These are phyloP conservation scores for Alternaria brassicicola DNA, from an alignment of 2,329 filamentous ascomycete genomes.

Conservation along the genomic window DNA sequence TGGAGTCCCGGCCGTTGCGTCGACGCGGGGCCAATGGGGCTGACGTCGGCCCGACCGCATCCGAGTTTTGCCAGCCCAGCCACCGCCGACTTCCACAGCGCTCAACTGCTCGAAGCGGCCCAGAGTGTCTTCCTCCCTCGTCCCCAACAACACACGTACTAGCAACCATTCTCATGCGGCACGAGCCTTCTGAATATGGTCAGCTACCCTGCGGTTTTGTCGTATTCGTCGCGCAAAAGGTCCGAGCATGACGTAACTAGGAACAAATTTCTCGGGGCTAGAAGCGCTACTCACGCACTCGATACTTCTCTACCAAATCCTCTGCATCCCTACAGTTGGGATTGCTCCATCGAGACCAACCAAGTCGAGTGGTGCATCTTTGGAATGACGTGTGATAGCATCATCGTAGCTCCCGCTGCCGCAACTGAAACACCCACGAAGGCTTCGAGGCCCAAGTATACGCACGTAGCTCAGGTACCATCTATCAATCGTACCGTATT, in stretches of 20 bases:
- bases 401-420: not conserved
- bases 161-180: not conserved
- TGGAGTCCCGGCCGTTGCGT: not conserved
- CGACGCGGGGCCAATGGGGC: not conserved
- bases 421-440: not conserved
- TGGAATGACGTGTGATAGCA: slow-evolving; percentile 5
- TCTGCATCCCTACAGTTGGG: not conserved
- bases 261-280: not conserved
- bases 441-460: not conserved
- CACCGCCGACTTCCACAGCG: not conserved
- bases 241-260: not conserved
- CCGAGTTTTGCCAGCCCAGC: not conserved
- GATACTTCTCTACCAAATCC: slow-evolving; percentile 1
- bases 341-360: not conserved
- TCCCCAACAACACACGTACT: not conserved
- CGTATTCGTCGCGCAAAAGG: not conserved
- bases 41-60: not conserved
- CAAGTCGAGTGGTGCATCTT: not conserved
- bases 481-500: not conserved
- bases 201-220: not conserved
- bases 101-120: not conserved
- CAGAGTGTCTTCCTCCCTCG: no score
- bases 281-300: slow-evolving; percentile 1
- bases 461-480: slow-evolving; percentile 5
- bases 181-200: not conserved